Base-by-base conservation (phyloP, 208 protist genomes). In the Crithidia bombi region DNA sequence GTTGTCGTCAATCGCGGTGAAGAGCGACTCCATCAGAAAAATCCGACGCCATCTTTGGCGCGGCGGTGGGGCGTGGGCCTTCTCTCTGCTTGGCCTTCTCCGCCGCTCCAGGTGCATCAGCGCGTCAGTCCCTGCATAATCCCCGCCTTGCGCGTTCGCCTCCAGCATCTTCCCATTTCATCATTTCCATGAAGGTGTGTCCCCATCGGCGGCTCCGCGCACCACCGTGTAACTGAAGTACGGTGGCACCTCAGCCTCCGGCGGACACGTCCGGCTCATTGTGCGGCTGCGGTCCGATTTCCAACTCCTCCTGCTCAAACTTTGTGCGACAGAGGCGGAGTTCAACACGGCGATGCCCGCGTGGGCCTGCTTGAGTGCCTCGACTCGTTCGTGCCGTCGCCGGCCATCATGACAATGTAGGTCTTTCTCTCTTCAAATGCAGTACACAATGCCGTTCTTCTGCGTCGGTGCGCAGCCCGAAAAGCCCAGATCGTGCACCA, bases 321-420 rank as follows among this genome's bases (percentile, higher is more conserved):
- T 44, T 59, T 15, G 70, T 36, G 51, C 68, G 12, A 96, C 87
- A 2, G 89, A 81, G 6, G 90, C 76, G 15, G 92, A 93, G 78
- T 97, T 97, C 26, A 99, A 75, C 50, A 99, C 81, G 9, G 97
- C 97, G 55, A 99, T 88, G 56, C 99, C 99, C 1, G 99, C 97
- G 79, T 99, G 92, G 5, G 98, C 96, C 75, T 99, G 95, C 85
- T 99, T 99, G 9, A 99, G 87, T 25, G 99, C 99, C 30, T 98
- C 99, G 15, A 99, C 99, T 99, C 96, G 83, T 98, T 98, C n/a
- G 93, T 98, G 66, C 96, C 96, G 78, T 98, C 96, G 51, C 96
- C 94, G 17, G 88, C 84, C 90, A 98, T 97, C 62, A 98, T 86
- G 33, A 96, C 91, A n/a, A 90, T 83, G 68, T 96, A n/a, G 85